phyloP scores from a whole-genome alignment of 768 basidiomycete species.

The Phylloporus sp. region DNA sequence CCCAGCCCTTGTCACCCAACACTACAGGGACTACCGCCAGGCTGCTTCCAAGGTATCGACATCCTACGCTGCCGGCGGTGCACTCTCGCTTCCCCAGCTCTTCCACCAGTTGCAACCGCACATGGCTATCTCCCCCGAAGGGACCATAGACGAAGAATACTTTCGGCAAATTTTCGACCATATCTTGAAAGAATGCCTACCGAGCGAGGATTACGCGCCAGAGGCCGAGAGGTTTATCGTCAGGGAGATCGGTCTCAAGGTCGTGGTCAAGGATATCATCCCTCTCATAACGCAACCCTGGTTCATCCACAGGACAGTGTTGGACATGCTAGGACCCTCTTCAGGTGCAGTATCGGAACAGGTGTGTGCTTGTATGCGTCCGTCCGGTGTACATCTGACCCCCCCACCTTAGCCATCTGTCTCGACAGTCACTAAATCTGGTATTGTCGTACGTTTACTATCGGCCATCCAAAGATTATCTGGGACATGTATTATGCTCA shows the following conservation, averaged over 20 bases:
- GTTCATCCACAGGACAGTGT: conserved; percentile 74
- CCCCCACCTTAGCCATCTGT: conserved; percentile 14
- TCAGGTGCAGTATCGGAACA: conserved; percentile 22
- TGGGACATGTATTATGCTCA: conserved; percentile 61
- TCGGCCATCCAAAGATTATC: conserved; percentile 73
- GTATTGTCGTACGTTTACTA: conserved; percentile 63
- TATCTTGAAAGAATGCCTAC: conserved; percentile 68
- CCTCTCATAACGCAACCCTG: conserved; percentile 80
- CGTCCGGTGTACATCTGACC: not conserved
- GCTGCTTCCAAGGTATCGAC: conserved; percentile 59
- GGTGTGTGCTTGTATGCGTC: conserved; percentile 9
- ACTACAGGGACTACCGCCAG: conserved; percentile 74
- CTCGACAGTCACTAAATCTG: conserved; percentile 41
- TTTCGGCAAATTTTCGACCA: conserved; percentile 76
- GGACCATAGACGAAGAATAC: conserved; percentile 69
- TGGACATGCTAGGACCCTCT: conserved; percentile 59
- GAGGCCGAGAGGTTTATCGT: conserved; percentile 72
- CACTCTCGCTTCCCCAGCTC: conserved; percentile 56
- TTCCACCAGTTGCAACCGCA: conserved; percentile 85
- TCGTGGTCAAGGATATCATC: conserved; percentile 64
- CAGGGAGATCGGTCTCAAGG: conserved; percentile 78
- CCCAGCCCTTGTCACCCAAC: conserved; percentile 67
- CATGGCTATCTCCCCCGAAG: conserved; percentile 68
- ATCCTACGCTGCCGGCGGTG: conserved; percentile 68
- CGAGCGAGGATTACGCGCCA: conserved; percentile 73